These are phyloP conservation scores for Microbotryum silenes-acaulis DNA, from an alignment of 1,284 basidiomycete genomes.

Conservation along the genomic window DNA sequence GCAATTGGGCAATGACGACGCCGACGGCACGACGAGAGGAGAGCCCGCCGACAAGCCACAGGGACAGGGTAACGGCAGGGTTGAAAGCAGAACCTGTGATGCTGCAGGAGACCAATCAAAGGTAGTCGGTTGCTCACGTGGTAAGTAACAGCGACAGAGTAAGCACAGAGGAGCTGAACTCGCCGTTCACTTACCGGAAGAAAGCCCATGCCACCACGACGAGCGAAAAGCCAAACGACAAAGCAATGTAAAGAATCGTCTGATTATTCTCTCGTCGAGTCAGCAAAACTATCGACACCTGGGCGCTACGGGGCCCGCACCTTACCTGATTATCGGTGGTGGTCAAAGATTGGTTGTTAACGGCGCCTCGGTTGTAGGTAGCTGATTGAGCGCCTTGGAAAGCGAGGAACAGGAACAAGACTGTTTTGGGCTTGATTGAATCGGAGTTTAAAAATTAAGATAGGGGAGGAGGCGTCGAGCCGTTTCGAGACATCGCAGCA, in stretches of 20 bases:
- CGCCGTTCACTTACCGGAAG: constrained; percentile 37
- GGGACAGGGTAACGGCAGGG: constrained; percentile 45
- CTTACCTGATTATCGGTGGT: constrained; percentile 31
- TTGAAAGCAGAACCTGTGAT: constrained; percentile 37
- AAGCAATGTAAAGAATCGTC: constrained; percentile 43
- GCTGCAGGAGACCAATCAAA: neutral
- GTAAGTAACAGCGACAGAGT: neutral
- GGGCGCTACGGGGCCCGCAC: constrained; percentile 17
- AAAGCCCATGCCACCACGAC: constrained; percentile 45
- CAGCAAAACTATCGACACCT: constrained; percentile 9
- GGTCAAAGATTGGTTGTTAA: constrained; percentile 36
- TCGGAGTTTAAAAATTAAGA: neutral
- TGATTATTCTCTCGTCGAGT: constrained; percentile 3
- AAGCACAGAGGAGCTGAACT: neutral
- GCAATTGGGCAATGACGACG: constrained; percentile 43
- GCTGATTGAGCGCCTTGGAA: constrained; percentile 40
- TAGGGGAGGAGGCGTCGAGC: constrained; percentile 3
- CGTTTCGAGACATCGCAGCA: too few relatives aligned
- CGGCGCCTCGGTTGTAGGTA: constrained; percentile 30
- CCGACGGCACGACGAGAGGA: constrained; percentile 42
- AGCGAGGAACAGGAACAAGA: constrained; percentile 43
- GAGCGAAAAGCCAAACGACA: constrained; percentile 46
- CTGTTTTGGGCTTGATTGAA: neutral
- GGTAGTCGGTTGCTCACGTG: neutral
- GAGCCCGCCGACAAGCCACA: constrained; percentile 45